Conservation (phyloP, 2,329 filamentous ascomycete genomes). For the Pochonia chlamydosporia region DNA sequence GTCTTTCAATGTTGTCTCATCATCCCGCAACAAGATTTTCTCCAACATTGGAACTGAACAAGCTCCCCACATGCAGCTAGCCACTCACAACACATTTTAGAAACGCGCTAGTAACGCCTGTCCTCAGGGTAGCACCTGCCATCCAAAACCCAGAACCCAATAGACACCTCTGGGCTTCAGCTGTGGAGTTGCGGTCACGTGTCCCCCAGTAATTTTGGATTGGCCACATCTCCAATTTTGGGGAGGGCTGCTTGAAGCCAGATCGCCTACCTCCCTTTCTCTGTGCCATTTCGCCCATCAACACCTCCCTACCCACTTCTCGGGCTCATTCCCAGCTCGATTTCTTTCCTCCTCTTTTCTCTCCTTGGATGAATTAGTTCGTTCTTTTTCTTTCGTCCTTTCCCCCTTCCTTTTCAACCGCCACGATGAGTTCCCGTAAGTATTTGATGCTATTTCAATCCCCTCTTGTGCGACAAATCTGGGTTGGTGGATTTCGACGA, state of each 20-base stretch:
- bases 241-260: constrained; percentile 30
- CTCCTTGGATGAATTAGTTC: constrained; percentile 34
- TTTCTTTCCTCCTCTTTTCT: constrained; percentile 27
- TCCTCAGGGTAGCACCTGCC: neutral
- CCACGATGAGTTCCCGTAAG: constrained; percentile 53
- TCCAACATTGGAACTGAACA: too few species aligned
- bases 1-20: too few species aligned
- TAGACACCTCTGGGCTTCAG: neutral
- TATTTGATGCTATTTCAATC: constrained; percentile 16
- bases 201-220: constrained; percentile 26
- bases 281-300: constrained; percentile 23
- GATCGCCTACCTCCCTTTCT: constrained; percentile 34
- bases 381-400: constrained; percentile 24
- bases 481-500: constrained; percentile 8
- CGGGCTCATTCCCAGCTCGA: constrained; percentile 33
- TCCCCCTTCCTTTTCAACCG: constrained; percentile 21
- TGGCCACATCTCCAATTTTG: constrained; percentile 40
- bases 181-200: constrained; percentile 23
- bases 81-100: too few species aligned
- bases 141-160: neutral
- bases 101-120: too few species aligned
- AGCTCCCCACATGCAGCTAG: neutral
- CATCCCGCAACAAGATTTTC: too few species aligned
- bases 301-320: constrained; percentile 22
- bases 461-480: neutral